Base-by-base conservation (phyloP, 495 filamentous ascomycete genomes). In the Neurospora sp. region DNA sequence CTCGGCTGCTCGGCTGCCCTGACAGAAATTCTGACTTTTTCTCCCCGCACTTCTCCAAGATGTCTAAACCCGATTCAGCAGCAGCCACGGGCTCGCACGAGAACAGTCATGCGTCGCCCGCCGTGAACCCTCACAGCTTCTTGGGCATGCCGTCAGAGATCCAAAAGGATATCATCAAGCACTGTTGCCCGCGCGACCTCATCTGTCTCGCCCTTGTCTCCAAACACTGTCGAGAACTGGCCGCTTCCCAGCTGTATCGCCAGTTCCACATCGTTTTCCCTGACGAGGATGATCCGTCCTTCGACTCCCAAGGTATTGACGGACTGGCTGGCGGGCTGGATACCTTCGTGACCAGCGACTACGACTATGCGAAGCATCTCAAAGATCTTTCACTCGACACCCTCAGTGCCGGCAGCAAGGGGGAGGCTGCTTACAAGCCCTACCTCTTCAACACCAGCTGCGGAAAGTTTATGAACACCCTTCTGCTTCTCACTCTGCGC, bases 381-480 rank as follows among this genome's bases (percentile, higher is more conserved):
- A 82, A 82, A 68, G 80, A 84, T 53, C 79, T 89, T 4, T 80
- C 79, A 12, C 79, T 89, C 40, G 86, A 88, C 70, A 84, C 85
- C 0, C 77, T 85, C 7, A 82, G 78, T 75, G 77, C 81, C 6
- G 84, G 84, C 5, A 76, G 79, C 16, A 83, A 83, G 75, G 84
- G 81, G 7, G 84, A 86, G 68, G 71, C 75, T 1, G 80, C 83
- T 6, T 86, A 86, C 74, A 81, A 83, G 61, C 75, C 83, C 0
- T 88, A 86, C 70, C 79, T 82, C 4, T 83, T 83, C 71, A 82
- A 74, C 42, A 76, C 81, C 40, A 86, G 84, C 78, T 87, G 84
- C 74, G 87, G 86, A 9, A 90, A 89, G 78, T 87, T 90, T 38
- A 82, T 91, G 80, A 91, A 88, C 71, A 89, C 87, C 0, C 76